These are phyloP conservation scores for Paramecium sexaurelia DNA, from an alignment of 73 alveolate species.

Conservation along the genomic window DNA sequence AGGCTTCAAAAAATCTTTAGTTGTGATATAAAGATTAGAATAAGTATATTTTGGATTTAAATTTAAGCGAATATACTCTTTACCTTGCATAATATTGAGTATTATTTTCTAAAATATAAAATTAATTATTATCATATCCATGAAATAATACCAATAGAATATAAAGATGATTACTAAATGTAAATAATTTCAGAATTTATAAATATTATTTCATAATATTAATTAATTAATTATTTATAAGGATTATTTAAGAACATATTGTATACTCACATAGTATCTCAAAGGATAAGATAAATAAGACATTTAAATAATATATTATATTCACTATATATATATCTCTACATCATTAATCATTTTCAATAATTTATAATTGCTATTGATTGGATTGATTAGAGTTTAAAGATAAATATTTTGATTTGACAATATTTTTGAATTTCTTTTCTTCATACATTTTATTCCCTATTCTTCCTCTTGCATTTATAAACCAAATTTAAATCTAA, in stretches of 20 bases:
- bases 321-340: neutral
- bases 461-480: constrained; percentile 41
- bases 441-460: neutral
- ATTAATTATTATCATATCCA: neutral
- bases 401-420: constrained; percentile 27
- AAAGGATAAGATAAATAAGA: too few species aligned
- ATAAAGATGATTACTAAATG: too few species aligned
- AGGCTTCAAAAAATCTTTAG: neutral
- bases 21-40: neutral
- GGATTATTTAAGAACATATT: too few species aligned
- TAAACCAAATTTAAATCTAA: constrained; percentile 53
- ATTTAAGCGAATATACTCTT: neutral
- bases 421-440: constrained; percentile 17
- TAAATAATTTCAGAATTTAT: too few species aligned
- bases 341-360: neutral
- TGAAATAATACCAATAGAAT: too few species aligned
- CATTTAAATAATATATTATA: neutral
- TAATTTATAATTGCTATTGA: neutral
- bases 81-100: neutral
- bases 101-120: neutral
- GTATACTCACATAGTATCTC: too few species aligned
- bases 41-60: neutral
- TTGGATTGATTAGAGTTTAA: neutral
- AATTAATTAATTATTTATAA: too few species aligned
- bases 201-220: too few species aligned